Conservation (phyloP, 176 grass and related monocot species). For the Sorghum bicolor region DNA sequence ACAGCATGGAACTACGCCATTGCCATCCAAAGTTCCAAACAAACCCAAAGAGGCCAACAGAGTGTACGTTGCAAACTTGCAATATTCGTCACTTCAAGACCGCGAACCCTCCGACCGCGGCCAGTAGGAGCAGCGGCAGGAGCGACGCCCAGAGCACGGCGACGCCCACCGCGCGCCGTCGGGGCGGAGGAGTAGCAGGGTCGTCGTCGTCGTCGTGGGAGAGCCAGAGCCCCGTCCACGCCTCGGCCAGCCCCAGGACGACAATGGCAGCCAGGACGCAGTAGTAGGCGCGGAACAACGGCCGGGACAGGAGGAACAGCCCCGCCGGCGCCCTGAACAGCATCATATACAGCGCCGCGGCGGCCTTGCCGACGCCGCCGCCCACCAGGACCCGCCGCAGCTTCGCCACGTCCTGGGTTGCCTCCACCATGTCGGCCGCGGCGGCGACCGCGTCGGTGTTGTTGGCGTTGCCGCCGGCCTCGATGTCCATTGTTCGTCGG, state of each 20-base stretch:
- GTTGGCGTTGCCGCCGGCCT: background rate
- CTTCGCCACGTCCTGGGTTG: background rate
- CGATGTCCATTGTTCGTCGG: background rate
- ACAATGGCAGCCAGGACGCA: background rate
- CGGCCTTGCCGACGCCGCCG: conserved; percentile 14
- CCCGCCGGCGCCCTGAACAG: conserved; percentile 13
- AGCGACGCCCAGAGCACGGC: conserved; percentile 14
- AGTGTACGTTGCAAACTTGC: background rate
- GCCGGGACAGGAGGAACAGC: background rate
- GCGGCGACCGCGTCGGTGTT: background rate
- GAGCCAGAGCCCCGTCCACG: conserved; percentile 33
- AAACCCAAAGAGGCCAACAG: background rate
- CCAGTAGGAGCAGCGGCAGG: background rate
- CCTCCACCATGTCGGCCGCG: background rate
- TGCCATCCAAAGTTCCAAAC: background rate
- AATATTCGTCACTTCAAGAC: background rate
- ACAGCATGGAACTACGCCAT: background rate
- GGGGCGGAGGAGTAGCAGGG: background rate
- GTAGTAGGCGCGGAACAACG: background rate
- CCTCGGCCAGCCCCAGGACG: background rate
- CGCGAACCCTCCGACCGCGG: background rate
- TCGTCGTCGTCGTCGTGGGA: background rate
- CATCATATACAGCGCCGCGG: conserved; percentile 10
- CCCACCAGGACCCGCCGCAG: background rate
- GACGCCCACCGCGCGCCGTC: too few species aligned